These are phyloP conservation scores for Ceratocystis diversiconidia DNA, from an alignment of 2,329 filamentous ascomycete genomes.

Conservation along the genomic window DNA sequence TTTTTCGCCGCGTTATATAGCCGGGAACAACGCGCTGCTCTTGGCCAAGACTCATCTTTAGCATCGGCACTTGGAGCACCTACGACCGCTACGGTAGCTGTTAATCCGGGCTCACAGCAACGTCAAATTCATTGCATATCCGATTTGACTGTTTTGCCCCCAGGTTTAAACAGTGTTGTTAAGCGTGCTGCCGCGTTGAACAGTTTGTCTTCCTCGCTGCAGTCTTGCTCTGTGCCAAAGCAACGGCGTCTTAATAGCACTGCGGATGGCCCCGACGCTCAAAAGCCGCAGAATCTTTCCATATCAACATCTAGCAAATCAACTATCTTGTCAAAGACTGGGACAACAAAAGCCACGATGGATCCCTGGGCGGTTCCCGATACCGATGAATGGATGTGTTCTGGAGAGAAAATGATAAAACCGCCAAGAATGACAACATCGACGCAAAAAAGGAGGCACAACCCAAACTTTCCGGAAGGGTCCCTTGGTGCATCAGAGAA, in stretches of 20 bases:
- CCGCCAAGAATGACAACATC: neutral
- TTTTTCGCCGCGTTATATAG: constrained; percentile 36
- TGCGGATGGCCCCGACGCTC: neutral
- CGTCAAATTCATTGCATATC: neutral
- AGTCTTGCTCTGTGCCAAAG: neutral
- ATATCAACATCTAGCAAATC: neutral
- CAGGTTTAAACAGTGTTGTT: neutral
- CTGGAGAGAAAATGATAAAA: neutral
- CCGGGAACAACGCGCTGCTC: constrained; percentile 29
- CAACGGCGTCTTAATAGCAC: neutral
- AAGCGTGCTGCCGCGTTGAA: neutral
- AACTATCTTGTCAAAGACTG: neutral
- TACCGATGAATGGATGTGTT: neutral
- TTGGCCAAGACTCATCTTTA: constrained; percentile 3
- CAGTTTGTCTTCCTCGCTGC: neutral
- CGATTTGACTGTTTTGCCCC: neutral
- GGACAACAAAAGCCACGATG: neutral
- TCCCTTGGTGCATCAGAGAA: neutral
- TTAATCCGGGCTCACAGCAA: neutral
- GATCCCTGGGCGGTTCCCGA: neutral
- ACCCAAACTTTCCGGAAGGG: neutral
- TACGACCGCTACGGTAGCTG: neutral
- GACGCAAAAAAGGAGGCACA: neutral
- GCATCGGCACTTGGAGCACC: neutral
- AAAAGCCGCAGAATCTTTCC: neutral